These are phyloP conservation scores for Aspergillus indologenus DNA, from an alignment of 495 filamentous ascomycete genomes.

Conservation along the genomic window DNA sequence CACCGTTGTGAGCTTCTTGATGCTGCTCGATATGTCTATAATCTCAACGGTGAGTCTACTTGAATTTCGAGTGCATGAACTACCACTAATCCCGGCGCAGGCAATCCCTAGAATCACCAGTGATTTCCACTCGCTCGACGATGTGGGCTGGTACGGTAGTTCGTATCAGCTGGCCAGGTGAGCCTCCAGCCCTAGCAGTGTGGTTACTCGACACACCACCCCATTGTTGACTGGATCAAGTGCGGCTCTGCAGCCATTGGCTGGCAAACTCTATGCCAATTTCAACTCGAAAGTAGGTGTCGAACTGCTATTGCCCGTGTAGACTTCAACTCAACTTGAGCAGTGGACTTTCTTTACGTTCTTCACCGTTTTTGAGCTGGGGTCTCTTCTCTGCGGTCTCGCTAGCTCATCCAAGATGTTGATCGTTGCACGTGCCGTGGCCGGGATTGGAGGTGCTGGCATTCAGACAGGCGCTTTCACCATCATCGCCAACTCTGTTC, in stretches of 20 bases:
- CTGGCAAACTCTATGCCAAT: conserved; percentile 11
- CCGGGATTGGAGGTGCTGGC: conserved; percentile 59
- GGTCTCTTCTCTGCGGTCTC: conserved; percentile 67
- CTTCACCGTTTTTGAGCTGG: conserved; percentile 58
- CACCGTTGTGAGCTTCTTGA: conserved; percentile 37
- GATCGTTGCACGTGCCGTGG: conserved; percentile 73
- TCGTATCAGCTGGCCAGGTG: conserved; percentile 31
- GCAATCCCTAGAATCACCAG: conserved; percentile 28
- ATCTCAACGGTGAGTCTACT: conserved; percentile 39
- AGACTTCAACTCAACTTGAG: neutral
- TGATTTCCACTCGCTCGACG: conserved; percentile 29
- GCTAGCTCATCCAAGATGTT: conserved; percentile 63
- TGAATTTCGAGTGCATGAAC: neutral
- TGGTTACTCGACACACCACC: neutral
- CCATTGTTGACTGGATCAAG: neutral
- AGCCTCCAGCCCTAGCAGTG: neutral
- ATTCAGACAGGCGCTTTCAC: conserved; percentile 14
- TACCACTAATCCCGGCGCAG: conserved; percentile 1
- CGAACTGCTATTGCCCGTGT: neutral
- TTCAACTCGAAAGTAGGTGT: conserved; percentile 6
- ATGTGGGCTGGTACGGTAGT: conserved; percentile 40
- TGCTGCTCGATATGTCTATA: conserved; percentile 51
- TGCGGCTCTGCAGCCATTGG: conserved; percentile 7
- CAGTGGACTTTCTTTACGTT: conserved; percentile 44
- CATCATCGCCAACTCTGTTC: neutral